Percentiles rank a stretch among this genome's conserved stretches.
Conservation (phyloP, 1,284 basidiomycete genomes). For the Fistulinella staudtii region DNA sequence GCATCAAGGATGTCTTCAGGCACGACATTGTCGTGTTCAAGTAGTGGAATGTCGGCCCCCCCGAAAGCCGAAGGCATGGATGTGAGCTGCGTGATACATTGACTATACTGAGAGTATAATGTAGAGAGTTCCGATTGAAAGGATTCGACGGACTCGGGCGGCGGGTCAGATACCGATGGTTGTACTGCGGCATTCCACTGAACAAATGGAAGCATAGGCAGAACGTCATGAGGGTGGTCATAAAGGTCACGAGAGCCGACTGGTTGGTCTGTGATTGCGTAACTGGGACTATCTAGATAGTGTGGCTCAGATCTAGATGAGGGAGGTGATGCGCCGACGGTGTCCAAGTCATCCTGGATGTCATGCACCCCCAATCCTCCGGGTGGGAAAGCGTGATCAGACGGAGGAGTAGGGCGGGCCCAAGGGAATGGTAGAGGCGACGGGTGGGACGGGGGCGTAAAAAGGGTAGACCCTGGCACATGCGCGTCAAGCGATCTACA, state of each 20-base stretch:
- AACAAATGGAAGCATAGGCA: slow-evolving; percentile 19
- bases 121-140: slow-evolving; percentile 37
- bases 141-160: slow-evolving; percentile 14
- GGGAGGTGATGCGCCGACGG: background rate
- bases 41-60: slow-evolving; percentile 12
- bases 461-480: slow-evolving; percentile 20
- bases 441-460: slow-evolving; percentile 4
- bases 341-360: slow-evolving; percentile 14
- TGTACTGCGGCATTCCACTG: slow-evolving; percentile 27
- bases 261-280: slow-evolving; percentile 6
- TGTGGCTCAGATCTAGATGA: slow-evolving; percentile 22
- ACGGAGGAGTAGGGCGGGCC: no score
- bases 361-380: slow-evolving; percentile 8
- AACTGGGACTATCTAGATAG: slow-evolving; percentile 5
- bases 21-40: slow-evolving; percentile 3
- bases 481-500: slow-evolving; percentile 8
- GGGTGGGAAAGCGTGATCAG: slow-evolving; percentile 16
- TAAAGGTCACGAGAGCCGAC: slow-evolving; percentile 2
- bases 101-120: slow-evolving; percentile 48
- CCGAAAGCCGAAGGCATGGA: slow-evolving; percentile 34
- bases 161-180: slow-evolving; percentile 11
- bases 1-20: slow-evolving; percentile 25
- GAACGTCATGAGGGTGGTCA: slow-evolving; percentile 18
- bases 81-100: slow-evolving; percentile 45
- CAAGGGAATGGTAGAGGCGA: slow-evolving; percentile 9